These are phyloP conservation scores for Prillingera fragicola DNA, from an alignment of 1,284 basidiomycete genomes.

Conservation along the genomic window DNA sequence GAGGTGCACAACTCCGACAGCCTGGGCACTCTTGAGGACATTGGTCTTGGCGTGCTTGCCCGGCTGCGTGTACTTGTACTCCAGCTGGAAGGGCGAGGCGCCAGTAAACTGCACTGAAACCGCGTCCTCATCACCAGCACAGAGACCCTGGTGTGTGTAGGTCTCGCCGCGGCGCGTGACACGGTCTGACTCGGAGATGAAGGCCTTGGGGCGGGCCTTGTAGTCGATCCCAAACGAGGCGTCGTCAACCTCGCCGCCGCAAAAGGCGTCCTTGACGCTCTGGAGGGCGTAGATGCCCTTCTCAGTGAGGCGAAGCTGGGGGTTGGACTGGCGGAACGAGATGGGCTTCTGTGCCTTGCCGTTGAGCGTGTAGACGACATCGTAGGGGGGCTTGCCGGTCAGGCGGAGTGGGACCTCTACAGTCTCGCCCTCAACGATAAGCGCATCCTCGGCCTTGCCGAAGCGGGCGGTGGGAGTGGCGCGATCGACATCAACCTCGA, in stretches of 20 bases:
- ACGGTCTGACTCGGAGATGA: conserved; percentile 32
- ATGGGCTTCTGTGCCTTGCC: conserved; percentile 53
- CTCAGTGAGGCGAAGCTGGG: conserved; percentile 61
- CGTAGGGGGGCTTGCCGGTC: conserved; percentile 87
- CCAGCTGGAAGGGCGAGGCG: conserved; percentile 76
- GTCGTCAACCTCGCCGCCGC: conserved; percentile 64
- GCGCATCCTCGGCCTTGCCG: conserved; percentile 54
- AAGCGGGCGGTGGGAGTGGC: conserved; percentile 84
- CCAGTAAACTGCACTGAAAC: conserved; percentile 74
- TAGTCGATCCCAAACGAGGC: conserved; percentile 67
- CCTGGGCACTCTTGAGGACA: conserved; percentile 74
- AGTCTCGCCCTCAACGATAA: conserved; percentile 69
- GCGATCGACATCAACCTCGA: conserved; percentile 83
- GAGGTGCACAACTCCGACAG: conserved; percentile 73
- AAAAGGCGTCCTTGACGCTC: conserved; percentile 74
- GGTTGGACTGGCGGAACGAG: conserved; percentile 62
- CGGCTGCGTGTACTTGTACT: conserved; percentile 36
- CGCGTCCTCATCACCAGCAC: conserved; percentile 70
- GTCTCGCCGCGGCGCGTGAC: conserved; percentile 54
- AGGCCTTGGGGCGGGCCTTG: conserved; percentile 44
- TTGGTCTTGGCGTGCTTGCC: conserved; percentile 58
- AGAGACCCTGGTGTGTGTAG: conserved; percentile 60
- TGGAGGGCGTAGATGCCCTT: conserved; percentile 60
- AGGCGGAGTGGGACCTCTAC: conserved; percentile 71
- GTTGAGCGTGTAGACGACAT: conserved; percentile 62